Base-by-base conservation (phyloP, 345 rosid genomes). In the Brassica incana region DNA sequence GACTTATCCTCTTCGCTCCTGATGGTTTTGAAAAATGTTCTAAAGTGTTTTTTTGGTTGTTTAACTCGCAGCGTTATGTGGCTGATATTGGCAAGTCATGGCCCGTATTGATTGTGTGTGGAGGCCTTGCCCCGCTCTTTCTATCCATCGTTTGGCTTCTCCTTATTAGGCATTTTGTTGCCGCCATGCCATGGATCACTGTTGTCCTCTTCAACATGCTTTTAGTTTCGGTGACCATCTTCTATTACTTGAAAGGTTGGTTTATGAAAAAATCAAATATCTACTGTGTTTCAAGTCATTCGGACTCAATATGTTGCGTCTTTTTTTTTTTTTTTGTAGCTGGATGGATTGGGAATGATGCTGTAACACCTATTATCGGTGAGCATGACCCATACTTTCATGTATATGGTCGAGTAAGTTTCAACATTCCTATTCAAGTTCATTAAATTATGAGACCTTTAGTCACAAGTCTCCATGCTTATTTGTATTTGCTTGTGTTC, bases 151-250 rank as follows among this genome's bases (percentile, higher is more conserved):
- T 95, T 59, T 95, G 99, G 99, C 84, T 95, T 73, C 89, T 95
- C 73, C 84, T 95, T 84, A 90, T 95, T 80, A 90, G 98, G 6
- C 92, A 93, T 80, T 93, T 95, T 83, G 99, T 95, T 73, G 85
- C 89, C 36, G 98, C 96, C 72, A 93, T 95, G 97, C 99, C 99
- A 7, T 95, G 99, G 98, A 88, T 93, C 74, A 95, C 99, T 7
- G 94, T 95, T 66, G 89, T 86, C 65, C 77, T 95, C 68, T 93
- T 93, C 80, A 93, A 93, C 80, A 38, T 93, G 72, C 97, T 95
- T 71, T 83, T 95, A 52, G 74, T 93, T 74, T 86, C 93, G 0
- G 97, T 95, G 50, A 93, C 99, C 14, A 81, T 95, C 85, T 88
- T 91, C 83, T 93, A 84, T 79, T 95, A 90, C 84, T 82, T 91